Percentiles rank a stretch among this genome's conserved stretches.
Evolutionary conservation across 345 rosid genomes (phyloP).

Genomic region (Turritis glabra): DNA sequence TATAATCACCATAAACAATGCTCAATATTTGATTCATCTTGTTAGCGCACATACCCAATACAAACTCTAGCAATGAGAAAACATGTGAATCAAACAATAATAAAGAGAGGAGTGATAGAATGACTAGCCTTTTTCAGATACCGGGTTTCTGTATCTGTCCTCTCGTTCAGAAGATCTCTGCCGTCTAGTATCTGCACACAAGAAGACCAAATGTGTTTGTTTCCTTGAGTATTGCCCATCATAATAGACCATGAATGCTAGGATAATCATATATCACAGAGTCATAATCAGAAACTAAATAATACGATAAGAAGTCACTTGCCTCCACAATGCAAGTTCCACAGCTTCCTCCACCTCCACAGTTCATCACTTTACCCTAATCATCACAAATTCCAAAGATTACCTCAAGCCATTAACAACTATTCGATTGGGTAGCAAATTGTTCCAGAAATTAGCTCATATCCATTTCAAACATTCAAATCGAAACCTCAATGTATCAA

Average conservation of each 20-base stretch:
- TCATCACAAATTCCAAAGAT: slow-evolving; percentile 12
- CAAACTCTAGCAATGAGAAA: background rate
- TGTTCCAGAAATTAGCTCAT: background rate
- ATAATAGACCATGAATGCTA: background rate
- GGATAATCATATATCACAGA: background rate
- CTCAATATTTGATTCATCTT: background rate
- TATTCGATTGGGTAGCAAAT: background rate
- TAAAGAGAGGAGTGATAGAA: background rate
- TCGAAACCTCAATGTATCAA: background rate
- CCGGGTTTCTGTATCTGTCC: slow-evolving; percentile 65
- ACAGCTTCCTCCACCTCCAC: slow-evolving; percentile 95
- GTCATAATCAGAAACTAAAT: background rate
- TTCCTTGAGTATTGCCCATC: background rate
- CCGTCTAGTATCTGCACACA: slow-evolving; percentile 69
- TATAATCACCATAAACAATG: background rate
- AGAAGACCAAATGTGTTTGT: slow-evolving; percentile 14
- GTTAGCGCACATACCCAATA: background rate
- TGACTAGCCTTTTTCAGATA: slow-evolving; percentile 63
- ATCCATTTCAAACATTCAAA: background rate
- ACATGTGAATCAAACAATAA: background rate
- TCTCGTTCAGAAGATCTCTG: slow-evolving; percentile 71
- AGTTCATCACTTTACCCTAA: slow-evolving; percentile 92
- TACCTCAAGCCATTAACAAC: background rate
- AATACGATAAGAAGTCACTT: background rate
- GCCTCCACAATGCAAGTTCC: slow-evolving; percentile 97